Conservation (phyloP, 139 green algal species). For the Auxenochlorella pyrenoidosa region DNA sequence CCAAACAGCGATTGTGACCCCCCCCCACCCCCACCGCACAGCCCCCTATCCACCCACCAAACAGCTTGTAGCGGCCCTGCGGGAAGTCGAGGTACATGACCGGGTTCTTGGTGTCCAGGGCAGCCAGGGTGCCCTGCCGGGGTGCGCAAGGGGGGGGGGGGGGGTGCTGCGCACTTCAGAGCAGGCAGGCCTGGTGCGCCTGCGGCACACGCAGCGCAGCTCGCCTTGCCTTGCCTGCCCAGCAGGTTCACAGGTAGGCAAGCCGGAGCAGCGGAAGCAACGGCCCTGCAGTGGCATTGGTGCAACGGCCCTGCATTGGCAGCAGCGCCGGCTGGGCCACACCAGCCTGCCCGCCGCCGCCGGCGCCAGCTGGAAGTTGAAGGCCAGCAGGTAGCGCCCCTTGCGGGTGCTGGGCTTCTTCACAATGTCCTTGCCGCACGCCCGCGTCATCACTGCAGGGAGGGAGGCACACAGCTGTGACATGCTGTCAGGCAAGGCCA, state of each 20-base stretch:
- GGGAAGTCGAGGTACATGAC: conserved; percentile 92
- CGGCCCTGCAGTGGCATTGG: no score
- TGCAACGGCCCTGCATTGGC: no score
- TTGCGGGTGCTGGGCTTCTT: conserved; percentile 74
- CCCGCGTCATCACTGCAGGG: conserved; percentile 68
- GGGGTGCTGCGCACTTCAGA: neutral
- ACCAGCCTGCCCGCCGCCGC: conserved; percentile 70
- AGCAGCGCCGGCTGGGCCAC: neutral
- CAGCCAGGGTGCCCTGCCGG: conserved; percentile 73
- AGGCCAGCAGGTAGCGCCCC: conserved; percentile 68
- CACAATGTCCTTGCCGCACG: conserved; percentile 86
- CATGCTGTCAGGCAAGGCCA: no score
- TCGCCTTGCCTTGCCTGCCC: no score
- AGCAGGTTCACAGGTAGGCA: no score
- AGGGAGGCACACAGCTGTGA: neutral
- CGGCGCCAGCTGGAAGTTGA: conserved; percentile 71
- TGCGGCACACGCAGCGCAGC: no score
- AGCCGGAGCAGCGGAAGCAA: no score
- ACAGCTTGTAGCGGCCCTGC: conserved; percentile 79
- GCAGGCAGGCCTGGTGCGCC: neutral
- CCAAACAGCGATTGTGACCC: no score
- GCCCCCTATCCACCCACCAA: conserved; percentile 52
- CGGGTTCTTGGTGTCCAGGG: conserved; percentile 85
- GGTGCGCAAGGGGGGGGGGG: neutral
- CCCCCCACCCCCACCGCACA: neutral